phyloP scores from a whole-genome alignment of 2,329 filamentous ascomycete genomes.

The Aspergillus japonicus region DNA sequence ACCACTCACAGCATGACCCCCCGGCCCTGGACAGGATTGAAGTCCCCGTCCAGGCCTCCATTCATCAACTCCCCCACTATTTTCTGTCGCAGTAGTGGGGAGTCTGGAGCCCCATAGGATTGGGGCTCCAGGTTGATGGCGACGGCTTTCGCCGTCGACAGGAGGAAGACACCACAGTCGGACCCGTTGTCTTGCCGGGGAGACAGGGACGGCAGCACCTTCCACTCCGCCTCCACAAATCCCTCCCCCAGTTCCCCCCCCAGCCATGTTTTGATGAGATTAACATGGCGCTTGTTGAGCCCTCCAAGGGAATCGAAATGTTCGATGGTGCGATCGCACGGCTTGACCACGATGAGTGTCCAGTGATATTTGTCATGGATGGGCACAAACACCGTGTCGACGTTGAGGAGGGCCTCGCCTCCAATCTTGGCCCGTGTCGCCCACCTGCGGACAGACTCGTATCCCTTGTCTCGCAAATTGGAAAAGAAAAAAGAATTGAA shows the following conservation, averaged over 20 bases:
- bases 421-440: constrained; percentile 48
- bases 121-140: constrained; percentile 46
- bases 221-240: constrained; percentile 47
- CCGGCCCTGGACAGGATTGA: constrained; percentile 32
- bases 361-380: constrained; percentile 49
- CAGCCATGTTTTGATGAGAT: constrained; percentile 43
- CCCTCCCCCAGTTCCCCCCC: constrained; percentile 40
- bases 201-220: constrained; percentile 37
- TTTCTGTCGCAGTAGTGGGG: constrained; percentile 42
- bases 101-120: constrained; percentile 42
- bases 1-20: constrained; percentile 24
- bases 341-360: constrained; percentile 50
- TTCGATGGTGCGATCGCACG: constrained; percentile 44
- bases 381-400: constrained; percentile 49
- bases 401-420: constrained; percentile 43
- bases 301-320: constrained; percentile 49
- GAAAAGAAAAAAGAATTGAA: constrained; percentile 49
- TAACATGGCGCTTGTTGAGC: constrained; percentile 32
- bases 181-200: constrained; percentile 49
- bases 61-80: constrained; percentile 51
- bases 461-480: constrained; percentile 43
- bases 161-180: constrained; percentile 52
- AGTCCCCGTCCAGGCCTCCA: constrained; percentile 45
- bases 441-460: constrained; percentile 44
- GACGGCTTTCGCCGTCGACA: constrained; percentile 50